Evolutionary conservation across 2,329 filamentous ascomycete genomes (phyloP).

Genomic region (Botrytis paeoniae): DNA sequence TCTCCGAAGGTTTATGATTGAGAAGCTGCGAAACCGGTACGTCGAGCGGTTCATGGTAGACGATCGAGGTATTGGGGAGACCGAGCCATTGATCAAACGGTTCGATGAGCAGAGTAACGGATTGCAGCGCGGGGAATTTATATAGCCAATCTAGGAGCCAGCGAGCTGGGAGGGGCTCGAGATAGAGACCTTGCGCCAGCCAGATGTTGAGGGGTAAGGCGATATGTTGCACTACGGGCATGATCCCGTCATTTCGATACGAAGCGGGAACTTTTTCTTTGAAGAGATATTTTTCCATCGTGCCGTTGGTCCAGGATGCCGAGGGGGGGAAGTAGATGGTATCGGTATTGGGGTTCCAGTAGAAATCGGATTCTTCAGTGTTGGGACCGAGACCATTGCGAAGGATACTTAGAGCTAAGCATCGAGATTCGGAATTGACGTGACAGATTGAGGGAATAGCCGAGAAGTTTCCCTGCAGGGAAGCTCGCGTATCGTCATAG

Average conservation of each 20-base stretch:
- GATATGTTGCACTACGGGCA: neutral
- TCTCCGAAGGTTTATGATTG: neutral
- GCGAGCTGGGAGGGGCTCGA: neutral
- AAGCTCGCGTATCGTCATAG: neutral
- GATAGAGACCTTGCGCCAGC: neutral
- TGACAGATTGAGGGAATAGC: slow-evolving; percentile 25
- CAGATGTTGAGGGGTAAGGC: neutral
- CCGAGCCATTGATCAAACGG: slow-evolving; percentile 8
- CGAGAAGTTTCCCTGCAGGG: slow-evolving; percentile 19
- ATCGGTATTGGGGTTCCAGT: slow-evolving; percentile 13
- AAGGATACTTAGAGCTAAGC: neutral
- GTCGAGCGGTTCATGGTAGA: neutral
- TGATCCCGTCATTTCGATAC: neutral
- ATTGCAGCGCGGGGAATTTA: neutral
- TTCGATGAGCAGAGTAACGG: neutral
- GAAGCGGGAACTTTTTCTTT: neutral
- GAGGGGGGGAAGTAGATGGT: slow-evolving; percentile 5
- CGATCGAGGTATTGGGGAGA: neutral
- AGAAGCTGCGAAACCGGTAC: neutral
- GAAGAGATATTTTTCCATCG: neutral
- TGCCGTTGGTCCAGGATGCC: slow-evolving; percentile 7
- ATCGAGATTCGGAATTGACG: slow-evolving; percentile 19
- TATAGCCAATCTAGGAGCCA: neutral
- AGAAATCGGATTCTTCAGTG: neutral
- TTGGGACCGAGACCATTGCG: neutral